Evolutionary conservation across 1,284 basidiomycete species (phyloP).

Genomic region (Ceratobasidium sp.): DNA sequence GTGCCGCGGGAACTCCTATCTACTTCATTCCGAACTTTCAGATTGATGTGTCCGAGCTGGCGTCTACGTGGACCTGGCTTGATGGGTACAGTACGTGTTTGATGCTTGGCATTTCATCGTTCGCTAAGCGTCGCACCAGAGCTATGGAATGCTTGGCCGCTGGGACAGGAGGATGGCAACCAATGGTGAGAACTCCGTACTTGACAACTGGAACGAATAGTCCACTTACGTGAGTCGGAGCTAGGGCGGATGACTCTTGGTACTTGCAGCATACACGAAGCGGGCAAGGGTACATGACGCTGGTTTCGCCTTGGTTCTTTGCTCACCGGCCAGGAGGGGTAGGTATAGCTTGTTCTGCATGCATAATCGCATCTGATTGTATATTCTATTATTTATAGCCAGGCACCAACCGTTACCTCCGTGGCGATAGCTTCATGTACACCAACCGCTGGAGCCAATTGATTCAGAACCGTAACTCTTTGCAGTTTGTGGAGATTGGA

Average conservation of each 20-base stretch:
- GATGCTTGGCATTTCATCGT: constrained; percentile 48
- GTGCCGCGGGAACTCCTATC: constrained; percentile 19
- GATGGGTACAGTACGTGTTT: constrained; percentile 53
- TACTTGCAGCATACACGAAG: constrained; percentile 56
- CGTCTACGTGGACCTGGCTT: constrained; percentile 56
- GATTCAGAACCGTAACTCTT: constrained; percentile 55
- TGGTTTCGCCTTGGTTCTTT: constrained; percentile 60
- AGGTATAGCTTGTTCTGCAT: neutral
- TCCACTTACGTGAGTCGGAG: constrained; percentile 50
- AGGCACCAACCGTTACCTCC: constrained; percentile 59
- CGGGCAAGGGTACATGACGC: constrained; percentile 59
- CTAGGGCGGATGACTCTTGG: constrained; percentile 31
- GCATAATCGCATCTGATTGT: constrained; percentile 47
- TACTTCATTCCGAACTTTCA: constrained; percentile 59
- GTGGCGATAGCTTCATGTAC: constrained; percentile 60
- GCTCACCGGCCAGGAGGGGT: constrained; percentile 57
- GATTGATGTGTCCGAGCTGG: constrained; percentile 52
- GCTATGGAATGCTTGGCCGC: constrained; percentile 49
- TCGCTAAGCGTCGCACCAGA: constrained; percentile 46
- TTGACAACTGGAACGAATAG: constrained; percentile 54
- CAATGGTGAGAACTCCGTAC: constrained; percentile 57
- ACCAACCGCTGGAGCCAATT: constrained; percentile 59
- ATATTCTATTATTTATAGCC: constrained; percentile 46
- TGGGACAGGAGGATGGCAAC: constrained; percentile 53
- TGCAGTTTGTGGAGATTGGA: constrained; percentile 58